Base-by-base conservation (phyloP, 352 stramenopile genomes). In the Globisporangium polare region DNA sequence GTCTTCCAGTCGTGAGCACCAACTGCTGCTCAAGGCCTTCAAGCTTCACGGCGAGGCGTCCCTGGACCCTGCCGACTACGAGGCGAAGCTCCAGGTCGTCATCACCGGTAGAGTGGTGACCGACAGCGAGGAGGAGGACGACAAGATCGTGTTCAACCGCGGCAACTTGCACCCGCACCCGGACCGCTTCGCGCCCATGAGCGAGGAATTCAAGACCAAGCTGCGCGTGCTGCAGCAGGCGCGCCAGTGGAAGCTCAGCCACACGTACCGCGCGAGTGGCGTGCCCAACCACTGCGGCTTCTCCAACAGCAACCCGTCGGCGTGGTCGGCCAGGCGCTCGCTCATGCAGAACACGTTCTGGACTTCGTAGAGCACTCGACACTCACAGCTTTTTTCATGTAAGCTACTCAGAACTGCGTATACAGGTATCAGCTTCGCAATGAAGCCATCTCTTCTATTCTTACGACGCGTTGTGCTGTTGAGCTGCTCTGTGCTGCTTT, bases 161-260 rank as follows among this genome's bases (percentile, higher is more conserved):
- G 75, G 79, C 17, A 89, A 87, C 58, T 58, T 89, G 60, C 73
- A 83, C 53, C 55, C 74, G 52, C 63, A 85, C 63, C 74, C 78
- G 56, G 66, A 76, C 24, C 62, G 65, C 24, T 62, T 81, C 20
- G 62, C 73, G 7, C 68, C 69, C 17, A 74, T 86, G 72, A 69
- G 69, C 31, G 58, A 60, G 17, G 63, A 24, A 3, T 83, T 84
- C 45, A 59, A 83, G 63, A 26, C 24, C 8, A 60, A 67, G 8
- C 67, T 85, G 7, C 69, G 72, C 8, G 49, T 37, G 22, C 51
- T 78, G 45, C 71, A 68, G 26, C 63, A 54, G 12, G 56, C 67
- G 54, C 45, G 71, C 17, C 17, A 63, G n/a, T 86, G 76, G 74
- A 60, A 70, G 18, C 47, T 75, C n/a, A 45, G 56, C 33, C 74